Evolutionary conservation across 768 basidiomycete species (phyloP), one percentile per base, ranked within the genome.

Genomic region (Hericium rajendrae): DNA sequence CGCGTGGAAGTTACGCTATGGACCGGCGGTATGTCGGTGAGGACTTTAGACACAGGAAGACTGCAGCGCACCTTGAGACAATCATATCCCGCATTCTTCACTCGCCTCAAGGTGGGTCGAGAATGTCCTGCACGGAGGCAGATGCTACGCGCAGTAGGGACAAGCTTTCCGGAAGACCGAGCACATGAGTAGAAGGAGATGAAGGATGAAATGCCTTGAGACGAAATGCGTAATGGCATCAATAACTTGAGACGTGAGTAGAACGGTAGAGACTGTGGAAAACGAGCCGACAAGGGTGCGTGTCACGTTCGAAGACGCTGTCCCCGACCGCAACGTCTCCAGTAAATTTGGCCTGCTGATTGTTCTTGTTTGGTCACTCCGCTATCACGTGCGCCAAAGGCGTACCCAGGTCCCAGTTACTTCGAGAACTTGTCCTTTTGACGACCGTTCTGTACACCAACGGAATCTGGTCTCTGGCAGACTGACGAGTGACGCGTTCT

Each of bases 1-100:
- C 6, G 85, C 76, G 73, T 95, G 93, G 66, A 97, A 80, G 13
- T 75, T 64, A 63, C 91, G 88, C 91, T 94, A 64, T 18, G 53
- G 32, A 54, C 20, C 60, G 18, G 53, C 43, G 54, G 20, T n/a
- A 43, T 50, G 56, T 50, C 53, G 50, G 51, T 43, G 51, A 38
- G 6, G 56, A 48, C 46, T 54, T 38, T 15, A 48, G 58, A 53
- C 55, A 16, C 48, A 53, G 40, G 28, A 38, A 40, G 20, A 54
- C 48, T 48, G 40, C 13, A 22, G 41, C 28, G 18, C 32, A 63
- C 62, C 59, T 57, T 57, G 53, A 49, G 43, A 49, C 63, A 54
- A 49, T 59, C 59, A 51, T 41, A 48, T 43, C 48, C 55, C 38
- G 57, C 3, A 38, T 32, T 24, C 38, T 13, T 51, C 38, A 32